Conservation (phyloP, 192 early-diverging fungal species). For the Thamnidium elegans region DNA sequence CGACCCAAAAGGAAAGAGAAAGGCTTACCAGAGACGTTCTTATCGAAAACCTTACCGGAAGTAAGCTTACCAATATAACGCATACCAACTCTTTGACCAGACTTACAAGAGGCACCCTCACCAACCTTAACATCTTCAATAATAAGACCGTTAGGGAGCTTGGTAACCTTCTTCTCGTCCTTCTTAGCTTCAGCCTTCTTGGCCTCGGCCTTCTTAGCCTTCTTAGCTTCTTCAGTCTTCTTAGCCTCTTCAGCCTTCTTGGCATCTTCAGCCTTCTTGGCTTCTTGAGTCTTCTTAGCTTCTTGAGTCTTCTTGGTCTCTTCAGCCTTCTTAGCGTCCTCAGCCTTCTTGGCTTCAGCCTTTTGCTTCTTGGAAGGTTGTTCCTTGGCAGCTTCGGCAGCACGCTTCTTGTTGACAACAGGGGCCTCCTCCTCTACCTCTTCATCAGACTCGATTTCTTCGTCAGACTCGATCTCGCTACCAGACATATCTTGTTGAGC, state of each 20-base stretch:
- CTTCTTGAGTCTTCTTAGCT: slow-evolving; percentile 3
- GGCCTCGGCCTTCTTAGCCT: slow-evolving; percentile 37
- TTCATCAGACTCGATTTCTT: slow-evolving; percentile 31
- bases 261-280: slow-evolving; percentile 5
- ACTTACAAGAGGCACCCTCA: slow-evolving; percentile 43
- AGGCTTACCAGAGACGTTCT: slow-evolving; percentile 86
- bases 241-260: slow-evolving; percentile 33
- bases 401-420: slow-evolving; percentile 33
- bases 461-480: slow-evolving; percentile 23
- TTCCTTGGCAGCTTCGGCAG: slow-evolving; percentile 31
- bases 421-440: slow-evolving; percentile 35
- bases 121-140: slow-evolving; percentile 72
- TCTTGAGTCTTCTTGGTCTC: slow-evolving; percentile 17
- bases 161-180: slow-evolving; percentile 46
- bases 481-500: not conserved
- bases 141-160: slow-evolving; percentile 73
- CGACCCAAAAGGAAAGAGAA: slow-evolving; percentile 86
- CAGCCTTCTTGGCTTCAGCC: slow-evolving; percentile 13
- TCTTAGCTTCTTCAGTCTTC: slow-evolving; percentile 34
- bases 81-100: slow-evolving; percentile 61
- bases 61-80: slow-evolving; percentile 93
- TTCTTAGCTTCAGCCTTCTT: slow-evolving; percentile 44
- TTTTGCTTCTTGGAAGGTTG: not conserved
- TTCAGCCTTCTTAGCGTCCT: slow-evolving; percentile 21
- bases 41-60: slow-evolving; percentile 94